phyloP scores from a whole-genome alignment of 2,329 filamentous ascomycete genomes.

The Alternaria sp. region DNA sequence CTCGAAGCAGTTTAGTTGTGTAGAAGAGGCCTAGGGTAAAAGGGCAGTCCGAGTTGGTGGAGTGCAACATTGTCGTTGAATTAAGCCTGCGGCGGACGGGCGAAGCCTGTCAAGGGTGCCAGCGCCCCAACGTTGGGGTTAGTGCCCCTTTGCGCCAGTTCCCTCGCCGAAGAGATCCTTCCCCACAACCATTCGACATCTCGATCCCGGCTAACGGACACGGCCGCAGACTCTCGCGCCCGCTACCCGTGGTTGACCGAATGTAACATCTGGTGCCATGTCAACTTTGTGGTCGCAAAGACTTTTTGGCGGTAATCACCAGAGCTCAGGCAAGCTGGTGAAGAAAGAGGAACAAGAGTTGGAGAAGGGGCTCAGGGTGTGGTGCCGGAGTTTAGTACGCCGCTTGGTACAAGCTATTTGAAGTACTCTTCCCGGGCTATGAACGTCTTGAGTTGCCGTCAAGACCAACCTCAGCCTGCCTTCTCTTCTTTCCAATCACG shows the following conservation, averaged over 20 bases:
- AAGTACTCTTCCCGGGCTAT: not conserved
- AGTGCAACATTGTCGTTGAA: not conserved
- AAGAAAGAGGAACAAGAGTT: not conserved
- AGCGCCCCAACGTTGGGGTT: not conserved
- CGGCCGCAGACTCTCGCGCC: slow-evolving; percentile 76
- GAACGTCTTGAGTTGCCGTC: not conserved
- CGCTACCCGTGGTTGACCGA: slow-evolving; percentile 59
- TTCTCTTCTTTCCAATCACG: not conserved
- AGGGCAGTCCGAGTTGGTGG: slow-evolving; percentile 8
- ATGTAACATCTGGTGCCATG: accelerated
- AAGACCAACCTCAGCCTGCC: not conserved
- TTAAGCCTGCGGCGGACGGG: not conserved
- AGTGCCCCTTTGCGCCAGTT: not conserved
- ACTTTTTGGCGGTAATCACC: not conserved
- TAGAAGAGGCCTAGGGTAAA: slow-evolving; percentile 12
- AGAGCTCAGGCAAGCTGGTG: not conserved
- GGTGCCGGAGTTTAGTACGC: not conserved
- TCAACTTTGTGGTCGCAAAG: not conserved
- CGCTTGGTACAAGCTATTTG: not conserved
- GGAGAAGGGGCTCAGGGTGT: not conserved
- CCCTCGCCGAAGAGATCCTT: not conserved
- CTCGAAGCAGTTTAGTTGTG: slow-evolving; percentile 13
- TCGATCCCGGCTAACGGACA: slow-evolving; percentile 85
- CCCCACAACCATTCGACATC: slow-evolving; percentile 68
- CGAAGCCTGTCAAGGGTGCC: too few species aligned